Evolutionary conservation across 2,329 filamentous ascomycete species (phyloP).

Genomic region (Pyrenophora seminiperda): DNA sequence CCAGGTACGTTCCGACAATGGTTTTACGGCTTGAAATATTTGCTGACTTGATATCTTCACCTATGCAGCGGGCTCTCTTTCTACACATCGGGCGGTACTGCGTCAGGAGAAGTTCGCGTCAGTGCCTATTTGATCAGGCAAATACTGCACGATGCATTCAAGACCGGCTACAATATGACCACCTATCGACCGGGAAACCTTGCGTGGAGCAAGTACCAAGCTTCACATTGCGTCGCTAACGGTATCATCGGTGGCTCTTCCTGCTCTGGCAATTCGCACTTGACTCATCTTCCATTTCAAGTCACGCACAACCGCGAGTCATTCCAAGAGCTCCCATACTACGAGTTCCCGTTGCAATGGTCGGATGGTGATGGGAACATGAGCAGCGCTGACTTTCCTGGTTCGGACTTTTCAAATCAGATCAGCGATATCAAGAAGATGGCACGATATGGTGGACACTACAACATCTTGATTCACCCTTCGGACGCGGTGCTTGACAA

Average conservation of each 20-base stretch:
- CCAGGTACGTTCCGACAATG: background rate
- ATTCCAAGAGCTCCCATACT: constrained; percentile 13
- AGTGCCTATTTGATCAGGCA: constrained; percentile 10
- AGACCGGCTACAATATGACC: constrained; percentile 13
- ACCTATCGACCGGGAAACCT: constrained; percentile 12
- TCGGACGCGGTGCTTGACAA: constrained; percentile 14
- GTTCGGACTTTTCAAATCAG: constrained; percentile 13
- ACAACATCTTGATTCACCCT: constrained; percentile 19
- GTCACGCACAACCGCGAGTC: constrained; percentile 15
- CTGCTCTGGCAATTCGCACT: constrained; percentile 11
- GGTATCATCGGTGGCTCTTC: constrained; percentile 14
- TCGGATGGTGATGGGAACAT: constrained; percentile 14
- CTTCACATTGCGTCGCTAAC: constrained; percentile 9
- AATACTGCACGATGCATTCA: constrained; percentile 8
- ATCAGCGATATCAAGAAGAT: constrained; percentile 10
- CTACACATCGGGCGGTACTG: constrained; percentile 7
- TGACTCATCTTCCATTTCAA: constrained; percentile 12
- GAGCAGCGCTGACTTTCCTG: constrained; percentile 14
- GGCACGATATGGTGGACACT: constrained; percentile 13
- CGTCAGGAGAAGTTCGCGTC: constrained; percentile 12
- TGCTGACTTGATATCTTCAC: background rate
- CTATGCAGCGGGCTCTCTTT: constrained; percentile 7
- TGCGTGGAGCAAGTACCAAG: constrained; percentile 15
- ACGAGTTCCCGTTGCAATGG: constrained; percentile 14
- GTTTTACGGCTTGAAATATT: background rate